Conservation (phyloP, 2,329 filamentous ascomycete genomes). For the Penicillium verrucosum region DNA sequence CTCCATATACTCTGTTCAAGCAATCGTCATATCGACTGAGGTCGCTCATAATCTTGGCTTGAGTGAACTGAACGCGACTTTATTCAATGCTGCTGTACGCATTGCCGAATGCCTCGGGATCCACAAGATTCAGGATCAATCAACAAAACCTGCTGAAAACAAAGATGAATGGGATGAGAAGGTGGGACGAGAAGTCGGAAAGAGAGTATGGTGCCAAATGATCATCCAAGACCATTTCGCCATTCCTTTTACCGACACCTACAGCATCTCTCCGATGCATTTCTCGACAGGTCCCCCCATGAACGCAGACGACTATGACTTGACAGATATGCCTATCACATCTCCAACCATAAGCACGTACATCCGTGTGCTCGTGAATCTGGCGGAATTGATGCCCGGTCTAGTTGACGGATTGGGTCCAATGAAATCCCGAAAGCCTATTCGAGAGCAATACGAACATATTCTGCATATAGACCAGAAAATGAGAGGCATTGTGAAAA, state of each 20-base stretch:
- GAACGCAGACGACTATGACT: slow-evolving; percentile 38
- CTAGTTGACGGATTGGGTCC: slow-evolving; percentile 36
- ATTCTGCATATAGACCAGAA: slow-evolving; percentile 35
- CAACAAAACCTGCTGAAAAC: slow-evolving; percentile 2
- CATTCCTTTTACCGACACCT: slow-evolving; percentile 38
- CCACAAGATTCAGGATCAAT: slow-evolving; percentile 25
- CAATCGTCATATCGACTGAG: slow-evolving; percentile 39
- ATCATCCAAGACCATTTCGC: slow-evolving; percentile 40
- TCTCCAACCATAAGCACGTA: slow-evolving; percentile 26
- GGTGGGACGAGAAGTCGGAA: slow-evolving; percentile 34
- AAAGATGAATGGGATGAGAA: slow-evolving; percentile 25
- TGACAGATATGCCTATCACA: slow-evolving; percentile 17
- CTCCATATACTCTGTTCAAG: slow-evolving; percentile 33
- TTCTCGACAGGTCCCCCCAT: slow-evolving; percentile 32
- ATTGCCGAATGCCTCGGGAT: slow-evolving; percentile 34
- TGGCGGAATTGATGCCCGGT: slow-evolving; percentile 37
- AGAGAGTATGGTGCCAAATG: slow-evolving; percentile 39
- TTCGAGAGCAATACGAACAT: slow-evolving; percentile 38
- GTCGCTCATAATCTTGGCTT: slow-evolving; percentile 39
- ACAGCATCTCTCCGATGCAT: slow-evolving; percentile 37
- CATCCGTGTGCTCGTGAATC: slow-evolving; percentile 28
- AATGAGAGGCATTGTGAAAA: slow-evolving; percentile 35
- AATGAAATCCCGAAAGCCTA: slow-evolving; percentile 31
- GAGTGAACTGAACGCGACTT: slow-evolving; percentile 36
- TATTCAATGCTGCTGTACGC: slow-evolving; percentile 36